phyloP scores from a whole-genome alignment of 1,284 basidiomycete genomes.

The Malassezia globosa region DNA sequence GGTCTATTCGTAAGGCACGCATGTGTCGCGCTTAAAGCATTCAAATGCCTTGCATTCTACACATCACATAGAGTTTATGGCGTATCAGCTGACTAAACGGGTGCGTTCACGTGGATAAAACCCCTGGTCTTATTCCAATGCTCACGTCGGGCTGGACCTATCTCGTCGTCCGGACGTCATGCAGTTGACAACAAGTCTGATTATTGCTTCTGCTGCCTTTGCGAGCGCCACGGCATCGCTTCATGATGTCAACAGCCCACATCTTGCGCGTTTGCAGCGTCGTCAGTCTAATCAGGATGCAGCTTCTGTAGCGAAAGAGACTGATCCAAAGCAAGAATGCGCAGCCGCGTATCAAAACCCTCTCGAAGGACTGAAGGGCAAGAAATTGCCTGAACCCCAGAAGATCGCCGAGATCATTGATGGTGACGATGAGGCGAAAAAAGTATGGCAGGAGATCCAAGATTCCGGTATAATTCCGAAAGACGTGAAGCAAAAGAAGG shows the following conservation, averaged over 20 bases:
- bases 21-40: too few species aligned
- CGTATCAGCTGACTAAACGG: too few species aligned
- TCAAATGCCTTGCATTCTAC: too few species aligned
- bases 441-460: constrained; percentile 14
- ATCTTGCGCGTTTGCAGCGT: not conserved
- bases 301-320: not conserved
- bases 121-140: too few species aligned
- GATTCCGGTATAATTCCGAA: constrained; percentile 10
- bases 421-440: constrained; percentile 3
- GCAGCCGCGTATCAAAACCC: too few species aligned
- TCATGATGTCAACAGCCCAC: not conserved
- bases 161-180: not conserved
- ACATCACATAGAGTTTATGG: too few species aligned
- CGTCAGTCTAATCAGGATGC: not conserved
- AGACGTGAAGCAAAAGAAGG: constrained; percentile 16
- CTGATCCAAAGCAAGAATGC: not conserved
- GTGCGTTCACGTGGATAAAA: too few species aligned
- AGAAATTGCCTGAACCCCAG: constrained; percentile 28
- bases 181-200: not conserved
- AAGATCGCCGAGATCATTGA: constrained; percentile 12
- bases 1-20: too few species aligned
- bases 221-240: not conserved
- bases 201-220: not conserved
- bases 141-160: too few species aligned
- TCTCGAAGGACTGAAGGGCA: too few species aligned